Evolutionary conservation across 306 rosid genomes (phyloP), one percentile per base, ranked within the genome.

Genomic region (Benincasa hispida): DNA sequence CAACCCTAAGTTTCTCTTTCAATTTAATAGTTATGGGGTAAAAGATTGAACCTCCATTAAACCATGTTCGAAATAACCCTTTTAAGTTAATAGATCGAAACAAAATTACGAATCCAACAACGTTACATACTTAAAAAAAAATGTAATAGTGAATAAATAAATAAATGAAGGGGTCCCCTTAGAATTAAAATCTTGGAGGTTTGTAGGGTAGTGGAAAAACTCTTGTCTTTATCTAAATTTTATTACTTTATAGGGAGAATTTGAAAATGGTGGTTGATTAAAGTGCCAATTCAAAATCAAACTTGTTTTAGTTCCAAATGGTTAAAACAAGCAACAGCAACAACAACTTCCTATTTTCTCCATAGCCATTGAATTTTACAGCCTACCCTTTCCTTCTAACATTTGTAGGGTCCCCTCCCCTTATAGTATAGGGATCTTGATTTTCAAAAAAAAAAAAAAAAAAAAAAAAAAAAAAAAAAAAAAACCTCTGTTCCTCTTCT

Each of bases 351-450:
- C 42, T 2, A 3, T 8, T 62, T 62, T 19, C 6, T 39, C 17
- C 42, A 35, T 80, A 12, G 78, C 48, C 65, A 62, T 74, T 81
- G 13, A 76, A 74, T 35, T 60, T n/a, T 76, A 58, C 57, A 68
- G 47, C 47, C 72, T 34, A 34, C 72, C 4, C n/a, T 17, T 65
- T 35, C 28, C 84, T 77, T 76, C 82, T 60, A 79, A 62, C 67
- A 77, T 81, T 82, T 81, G 91, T 80, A 88, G 91, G 94, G 89
- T 77, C 87, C 85, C 86, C 72, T 68, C 12, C 79, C 82, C 59
- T 74, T 72, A 15, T 80, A 76, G 84, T 79, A 18, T 81, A 76
- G 85, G 84, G 87, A 80, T 89, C 76, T 85, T 78, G 84, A 84
- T 83, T 90, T 86, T 82, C 86, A 82, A 84, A 80, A 50, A 35